Evolutionary conservation across 2,329 filamentous ascomycete species (phyloP).

Genomic region (Talaromyces albobiverticillius): DNA sequence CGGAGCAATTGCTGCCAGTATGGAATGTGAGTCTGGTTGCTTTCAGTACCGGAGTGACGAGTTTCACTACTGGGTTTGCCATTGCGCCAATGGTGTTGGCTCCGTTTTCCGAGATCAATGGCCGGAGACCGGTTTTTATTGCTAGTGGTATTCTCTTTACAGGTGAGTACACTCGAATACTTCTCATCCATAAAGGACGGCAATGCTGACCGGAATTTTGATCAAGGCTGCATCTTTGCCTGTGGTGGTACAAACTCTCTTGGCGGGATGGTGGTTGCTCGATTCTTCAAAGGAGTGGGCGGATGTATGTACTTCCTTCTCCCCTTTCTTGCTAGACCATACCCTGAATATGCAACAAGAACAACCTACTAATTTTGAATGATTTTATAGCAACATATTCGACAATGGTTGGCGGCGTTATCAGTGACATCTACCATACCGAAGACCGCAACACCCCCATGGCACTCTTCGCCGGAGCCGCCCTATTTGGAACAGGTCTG

Average conservation of each 20-base stretch:
- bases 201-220: slow-evolving; percentile 16
- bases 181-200: slow-evolving; percentile 20
- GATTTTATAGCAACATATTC: slow-evolving; percentile 60
- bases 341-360: not conserved
- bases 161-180: slow-evolving; percentile 38
- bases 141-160: slow-evolving; percentile 70
- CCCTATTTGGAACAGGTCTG: slow-evolving; percentile 59
- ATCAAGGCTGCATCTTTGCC: slow-evolving; percentile 60
- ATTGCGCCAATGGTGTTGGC: slow-evolving; percentile 79
- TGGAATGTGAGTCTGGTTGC: slow-evolving; percentile 65
- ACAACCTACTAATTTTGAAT: too few species aligned
- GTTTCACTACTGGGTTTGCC: slow-evolving; percentile 77
- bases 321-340: not conserved
- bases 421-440: slow-evolving; percentile 79
- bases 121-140: slow-evolving; percentile 78
- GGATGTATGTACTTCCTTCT: slow-evolving; percentile 54
- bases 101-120: slow-evolving; percentile 84
- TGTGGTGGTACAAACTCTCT: slow-evolving; percentile 69
- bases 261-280: slow-evolving; percentile 69
- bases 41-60: slow-evolving; percentile 72
- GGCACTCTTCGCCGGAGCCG: slow-evolving; percentile 79
- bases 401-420: slow-evolving; percentile 88
- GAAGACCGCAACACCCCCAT: slow-evolving; percentile 82
- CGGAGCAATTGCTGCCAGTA: slow-evolving; percentile 61
- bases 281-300: slow-evolving; percentile 75